phyloP scores from a whole-genome alignment of 257 asterid genomes.

The Paraleonurus japonicus region DNA sequence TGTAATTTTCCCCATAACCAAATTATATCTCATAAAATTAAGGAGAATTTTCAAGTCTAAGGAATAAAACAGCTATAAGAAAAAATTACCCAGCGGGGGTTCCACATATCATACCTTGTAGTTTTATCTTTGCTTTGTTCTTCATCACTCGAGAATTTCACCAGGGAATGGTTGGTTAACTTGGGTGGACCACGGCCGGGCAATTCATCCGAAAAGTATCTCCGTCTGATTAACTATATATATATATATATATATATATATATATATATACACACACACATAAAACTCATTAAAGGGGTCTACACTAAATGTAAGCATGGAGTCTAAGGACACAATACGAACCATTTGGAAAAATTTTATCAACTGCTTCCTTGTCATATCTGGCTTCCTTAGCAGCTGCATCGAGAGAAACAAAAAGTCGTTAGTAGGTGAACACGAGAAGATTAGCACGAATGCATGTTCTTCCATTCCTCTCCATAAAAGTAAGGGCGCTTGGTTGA shows the following conservation, averaged over 20 bases:
- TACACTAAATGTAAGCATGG: neutral
- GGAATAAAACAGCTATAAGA: too few species aligned
- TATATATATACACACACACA: neutral
- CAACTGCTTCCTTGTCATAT: neutral
- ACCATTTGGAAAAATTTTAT: neutral
- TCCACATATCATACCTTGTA: too few species aligned
- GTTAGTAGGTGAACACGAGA: too few species aligned
- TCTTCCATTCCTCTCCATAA: too few species aligned
- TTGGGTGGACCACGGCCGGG: neutral
- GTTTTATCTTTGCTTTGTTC: neutral
- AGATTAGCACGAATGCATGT: too few species aligned
- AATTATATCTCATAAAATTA: too few species aligned
- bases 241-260: too few species aligned
- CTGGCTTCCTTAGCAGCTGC: neutral
- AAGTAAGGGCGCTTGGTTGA: too few species aligned
- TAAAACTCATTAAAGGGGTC: neutral
- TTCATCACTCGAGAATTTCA: neutral
- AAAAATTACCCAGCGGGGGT: too few species aligned
- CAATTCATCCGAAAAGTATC: neutral
- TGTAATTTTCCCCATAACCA: neutral
- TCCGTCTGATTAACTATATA: neutral
- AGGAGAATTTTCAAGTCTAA: neutral
- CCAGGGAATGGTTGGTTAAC: neutral
- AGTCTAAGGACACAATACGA: neutral
- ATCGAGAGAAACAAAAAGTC: neutral